Base-by-base conservation (phyloP, 2,329 filamentous ascomycete genomes). In the Fusarium duplospermum region DNA sequence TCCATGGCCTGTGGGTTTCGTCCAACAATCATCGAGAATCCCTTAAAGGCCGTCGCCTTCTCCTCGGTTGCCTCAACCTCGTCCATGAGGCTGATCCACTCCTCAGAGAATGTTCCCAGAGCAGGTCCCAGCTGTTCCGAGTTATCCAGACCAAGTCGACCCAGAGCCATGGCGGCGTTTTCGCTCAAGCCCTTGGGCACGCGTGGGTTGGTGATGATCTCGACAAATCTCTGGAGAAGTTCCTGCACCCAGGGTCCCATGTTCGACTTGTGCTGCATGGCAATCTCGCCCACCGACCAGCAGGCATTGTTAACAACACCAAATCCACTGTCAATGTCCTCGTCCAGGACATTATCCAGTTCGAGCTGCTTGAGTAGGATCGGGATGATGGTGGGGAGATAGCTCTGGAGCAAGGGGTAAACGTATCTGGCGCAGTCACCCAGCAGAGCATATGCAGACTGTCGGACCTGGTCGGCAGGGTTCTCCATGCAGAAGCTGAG, bases 261-360 rank as follows among this genome's bases (percentile, higher is more conserved):
- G 63, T 89, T 90, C 71, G 92, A 90, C 75, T 92, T 90, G 80
- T 93, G 89, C 70, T 94, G 92, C 82, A 98, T 91, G 18, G 95
- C 91, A 71, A 98, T 96, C 85, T 99, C 96, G 47, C 96, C 96
- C 27, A 92, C 92, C 8, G 95, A 97, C 96, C 96, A 99, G 85
- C 96, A 98, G 24, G 96, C 96, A 81, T 99, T 99, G 88, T 98
- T 99, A 69, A 98, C 92, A 33, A 98, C 95, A 69, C 95, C 94
- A 82, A 98, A 98, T 16, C 92, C 92, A 20, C 90, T 93, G 73
- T 97, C 94, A 56, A 94, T 91, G 70, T 95, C 93, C 76, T 97
- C 94, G 70, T 95, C 93, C 20, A 91, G 84, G 60, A 95, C 89
- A 64, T 88, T 88, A 70, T 95, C 93, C 75, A 98, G 86, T 75